phyloP scores from a whole-genome alignment of 139 green algal species.

The Volvox reticuliferus region DNA sequence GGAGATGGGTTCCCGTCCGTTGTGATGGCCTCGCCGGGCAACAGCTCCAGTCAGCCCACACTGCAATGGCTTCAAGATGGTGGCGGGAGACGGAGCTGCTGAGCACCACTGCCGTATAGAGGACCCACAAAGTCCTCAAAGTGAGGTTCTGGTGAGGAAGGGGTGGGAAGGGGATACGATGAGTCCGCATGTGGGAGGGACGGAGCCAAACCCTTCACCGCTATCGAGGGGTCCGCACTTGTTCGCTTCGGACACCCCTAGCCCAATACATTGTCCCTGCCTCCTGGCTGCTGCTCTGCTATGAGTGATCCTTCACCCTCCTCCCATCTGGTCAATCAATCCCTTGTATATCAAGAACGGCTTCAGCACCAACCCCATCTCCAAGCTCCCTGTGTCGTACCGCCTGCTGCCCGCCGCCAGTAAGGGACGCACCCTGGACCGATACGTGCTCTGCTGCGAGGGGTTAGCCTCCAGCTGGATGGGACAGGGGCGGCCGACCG shows the following conservation, averaged over 20 bases:
- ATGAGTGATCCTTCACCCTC: too few species aligned
- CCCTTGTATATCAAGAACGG: slow-evolving; percentile 77
- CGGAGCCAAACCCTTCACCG: too few species aligned
- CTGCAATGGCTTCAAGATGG: slow-evolving; percentile 79
- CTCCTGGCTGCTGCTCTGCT: not conserved
- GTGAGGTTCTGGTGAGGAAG: slow-evolving; percentile 70
- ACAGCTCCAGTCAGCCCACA: slow-evolving; percentile 80
- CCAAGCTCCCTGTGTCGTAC: slow-evolving; percentile 72
- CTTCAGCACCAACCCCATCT: slow-evolving; percentile 67
- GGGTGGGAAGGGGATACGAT: too few species aligned
- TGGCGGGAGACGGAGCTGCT: slow-evolving; percentile 78
- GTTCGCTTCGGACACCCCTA: too few species aligned
- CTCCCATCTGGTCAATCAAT: not conserved
- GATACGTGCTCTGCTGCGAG: too few species aligned
- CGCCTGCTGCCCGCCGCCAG: slow-evolving; percentile 78
- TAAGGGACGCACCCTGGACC: not conserved
- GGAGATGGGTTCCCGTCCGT: slow-evolving; percentile 76
- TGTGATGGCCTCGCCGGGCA: slow-evolving; percentile 67
- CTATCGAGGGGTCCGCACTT: too few species aligned
- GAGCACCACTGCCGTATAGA: slow-evolving; percentile 54
- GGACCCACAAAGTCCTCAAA: slow-evolving; percentile 54
- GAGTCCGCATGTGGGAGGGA: too few species aligned
- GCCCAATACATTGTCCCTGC: not conserved
- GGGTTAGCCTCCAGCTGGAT: too few species aligned
- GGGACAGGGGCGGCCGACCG: too few species aligned